These are phyloP conservation scores for Cladosporium sphaerospermum DNA, from an alignment of 2,329 filamentous ascomycete genomes.

Conservation along the genomic window DNA sequence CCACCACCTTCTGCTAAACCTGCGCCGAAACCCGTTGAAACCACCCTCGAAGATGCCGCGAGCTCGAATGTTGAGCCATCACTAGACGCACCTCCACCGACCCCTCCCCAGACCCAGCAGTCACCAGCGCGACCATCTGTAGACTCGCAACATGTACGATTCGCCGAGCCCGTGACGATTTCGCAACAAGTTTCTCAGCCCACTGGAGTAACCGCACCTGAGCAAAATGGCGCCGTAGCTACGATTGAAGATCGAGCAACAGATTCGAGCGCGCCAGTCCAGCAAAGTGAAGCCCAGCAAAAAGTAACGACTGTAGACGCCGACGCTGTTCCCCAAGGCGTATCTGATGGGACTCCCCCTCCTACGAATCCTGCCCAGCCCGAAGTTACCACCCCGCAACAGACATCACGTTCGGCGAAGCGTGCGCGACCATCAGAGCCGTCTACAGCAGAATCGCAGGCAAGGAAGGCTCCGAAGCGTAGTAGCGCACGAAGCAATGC, in stretches of 20 bases:
- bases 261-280: no score
- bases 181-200: background rate
- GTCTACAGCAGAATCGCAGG: background rate
- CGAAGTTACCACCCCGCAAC: background rate
- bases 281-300: background rate
- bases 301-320: background rate
- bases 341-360: background rate
- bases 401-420: background rate
- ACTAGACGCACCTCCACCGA: slow-evolving; percentile 14
- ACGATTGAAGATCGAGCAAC: no score
- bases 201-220: no score
- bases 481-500: slow-evolving; percentile 14
- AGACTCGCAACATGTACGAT: slow-evolving; percentile 11
- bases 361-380: background rate
- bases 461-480: slow-evolving; percentile 8
- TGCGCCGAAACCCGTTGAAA: slow-evolving; percentile 8
- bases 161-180: slow-evolving; percentile 8
- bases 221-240: no score
- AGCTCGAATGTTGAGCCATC: background rate
- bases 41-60: slow-evolving; percentile 10
- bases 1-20: slow-evolving; percentile 12
- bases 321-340: background rate
- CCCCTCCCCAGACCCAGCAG: slow-evolving; percentile 11
- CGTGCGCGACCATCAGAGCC: background rate
- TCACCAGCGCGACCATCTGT: slow-evolving; percentile 4